Evolutionary conservation across 2,329 filamentous ascomycete genomes (phyloP), one percentile per base, ranked within the genome.

Genomic region (Sporothrix variecibatus): DNA sequence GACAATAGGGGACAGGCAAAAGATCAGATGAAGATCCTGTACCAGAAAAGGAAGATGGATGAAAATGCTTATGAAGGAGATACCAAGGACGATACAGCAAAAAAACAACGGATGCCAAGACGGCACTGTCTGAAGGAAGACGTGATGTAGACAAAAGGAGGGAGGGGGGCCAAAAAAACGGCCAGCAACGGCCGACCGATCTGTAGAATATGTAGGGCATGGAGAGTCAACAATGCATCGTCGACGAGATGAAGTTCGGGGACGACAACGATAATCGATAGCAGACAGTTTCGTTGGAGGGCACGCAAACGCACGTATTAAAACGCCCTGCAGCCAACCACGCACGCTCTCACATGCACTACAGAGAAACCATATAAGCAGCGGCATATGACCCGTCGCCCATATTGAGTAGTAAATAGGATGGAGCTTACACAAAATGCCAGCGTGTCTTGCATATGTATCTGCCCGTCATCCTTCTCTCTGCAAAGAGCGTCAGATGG

Each of bases 1-100:
- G 11, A 46, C 43, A 9, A 64, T 23, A 28, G 26, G 56, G 7
- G 53, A 28, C 26, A 69, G 67, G 67, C 12, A 69, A 69, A 72
- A 71, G 68, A 58, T 71, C 51, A 46, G 68, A 71, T 46, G 68
- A 71, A 71, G 68, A 72, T 72, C 40, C 23, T 62, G 53, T 31
- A 60, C 38, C 70, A 71, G 49, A 15, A 49, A 71, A n/a, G 9
- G 23, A 26, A 53, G 38, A 43, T 43, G 26, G 28, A 5, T 9
- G 12, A 58, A 70, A 40, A 8, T 20, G 34, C 60, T 40, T 64
- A 31, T 23, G 11, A 15, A 23, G 20, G 34, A 26, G 20, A 28
- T 20, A 17, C 28, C 15, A 60, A 60, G 9, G 8, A 31, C 51
- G 51, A 56, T 56, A 20, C n/a, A 56, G 23, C 51, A 56, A 26